Base-by-base conservation (phyloP, 2,329 filamentous ascomycete genomes). In the Coniochaeta prunicola region DNA sequence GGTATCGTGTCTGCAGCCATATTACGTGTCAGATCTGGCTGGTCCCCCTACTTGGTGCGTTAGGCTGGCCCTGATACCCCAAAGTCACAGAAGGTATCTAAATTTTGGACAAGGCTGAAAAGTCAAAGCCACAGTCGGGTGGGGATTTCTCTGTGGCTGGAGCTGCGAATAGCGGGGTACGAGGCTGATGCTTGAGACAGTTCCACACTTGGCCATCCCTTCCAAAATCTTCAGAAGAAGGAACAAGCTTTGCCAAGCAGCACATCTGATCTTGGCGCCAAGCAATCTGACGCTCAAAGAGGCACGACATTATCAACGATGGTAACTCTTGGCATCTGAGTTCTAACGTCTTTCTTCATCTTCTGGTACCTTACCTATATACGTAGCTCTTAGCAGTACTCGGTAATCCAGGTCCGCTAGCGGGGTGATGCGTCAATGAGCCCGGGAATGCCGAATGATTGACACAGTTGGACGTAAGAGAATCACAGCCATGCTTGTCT, bases 1-100 rank as follows among this genome's bases (percentile, higher is more conserved):
- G 21, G 57, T 55, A 33, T 33, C 38, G 38, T 54, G 30, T 26
- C 26, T n/a, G 62, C 34, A 12, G 61, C 53, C 62, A 66, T 67
- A 42, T 33, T 53, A 12, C 56, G 38, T 45, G 19, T 45, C 15
- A 12, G 10, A 28, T 28, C 19, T 26, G 24, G 12, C 24, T 45
- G 10, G n/a, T 24, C n/a, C 24, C 10, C 45, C 19, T 12, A 50
- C 21, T 50, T 50, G 24, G 24, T 28, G 45, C 13, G 13, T 12
- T 28, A 26, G 9, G 45, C 45, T 2, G 24, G 12, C 2, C 19
- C 26, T 26, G 9, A 7, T 4, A 45, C 4, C 19, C 19, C 3
- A 17, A 9, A 26, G 7, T 28, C 13, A 24, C 9, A 45, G 24
- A 9, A 50, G 19, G n/a, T 50, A n/a, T 26, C 45, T 28, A 50